Base-by-base conservation (phyloP, 441 rosid species). In the Adansonia grandidieri region DNA sequence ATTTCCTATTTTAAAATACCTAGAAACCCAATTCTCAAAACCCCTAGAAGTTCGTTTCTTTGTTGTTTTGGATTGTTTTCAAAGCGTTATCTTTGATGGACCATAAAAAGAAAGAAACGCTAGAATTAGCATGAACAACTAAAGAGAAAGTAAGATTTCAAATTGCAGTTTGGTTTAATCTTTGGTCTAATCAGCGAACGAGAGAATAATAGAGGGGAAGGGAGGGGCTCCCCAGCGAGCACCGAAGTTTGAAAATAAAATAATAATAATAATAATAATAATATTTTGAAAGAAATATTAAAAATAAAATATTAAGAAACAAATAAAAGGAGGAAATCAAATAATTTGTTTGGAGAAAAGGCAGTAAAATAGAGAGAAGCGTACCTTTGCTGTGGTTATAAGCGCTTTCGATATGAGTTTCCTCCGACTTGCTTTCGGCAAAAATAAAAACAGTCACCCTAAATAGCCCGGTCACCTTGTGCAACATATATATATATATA, bases 21-120 rank as follows among this genome's bases (percentile, higher is more conserved):
- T 37, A 73, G 53, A 40, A 56, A 73, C n/a, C 53, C 51, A 71
- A 71, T 53, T 71, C 45, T 9, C 8, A 2, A 56, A 72, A 56
- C 17, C 76, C 76, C 65, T 72, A 72, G 51, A 73, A 73, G 53
- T 19, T 40, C 53, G 32, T 11, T 8, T 2, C 22, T 70, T 70
- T 7, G 1, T 5, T 37, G 51, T 73, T 32, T 32, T 32, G 37
- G 37, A 32, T 32, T 32, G 37, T 32, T 32, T 32, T 32, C 37
- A 32, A 32, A 32, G 37, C 4, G 37, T 32, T 32, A 32, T 32
- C 37, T 32, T 32, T 32, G 19, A 17, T 15, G 28, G 71, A 42
- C 37, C 17, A n/a, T 6, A 15, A n/a, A n/a, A 37, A 17, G 50
- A 20, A 65, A 65, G 37, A 67, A 68, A 68, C 53, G 9, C 72